Evolutionary conservation across 2,329 filamentous ascomycete genomes (phyloP).

Genomic region (Diaporthe citriasiana): DNA sequence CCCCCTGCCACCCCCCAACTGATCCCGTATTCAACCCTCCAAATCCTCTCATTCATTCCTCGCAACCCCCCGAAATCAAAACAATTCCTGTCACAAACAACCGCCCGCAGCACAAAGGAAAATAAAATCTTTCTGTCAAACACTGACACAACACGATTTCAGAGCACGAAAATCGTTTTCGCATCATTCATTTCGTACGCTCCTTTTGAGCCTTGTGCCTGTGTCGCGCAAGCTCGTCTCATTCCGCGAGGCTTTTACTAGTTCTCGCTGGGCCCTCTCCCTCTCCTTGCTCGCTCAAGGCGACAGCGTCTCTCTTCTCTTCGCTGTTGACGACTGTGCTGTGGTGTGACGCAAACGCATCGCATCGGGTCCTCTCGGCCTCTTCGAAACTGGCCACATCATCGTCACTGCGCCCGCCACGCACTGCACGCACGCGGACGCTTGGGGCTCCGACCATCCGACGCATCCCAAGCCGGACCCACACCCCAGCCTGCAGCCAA

Average conservation of each 20-base stretch:
- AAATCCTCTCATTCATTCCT: slow-evolving; percentile 40
- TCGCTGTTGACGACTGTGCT: slow-evolving; percentile 20
- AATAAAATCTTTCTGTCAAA: slow-evolving; percentile 15
- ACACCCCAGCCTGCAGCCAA: slow-evolving; percentile 41
- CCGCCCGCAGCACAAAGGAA: slow-evolving; percentile 12
- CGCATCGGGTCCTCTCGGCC: slow-evolving; percentile 44
- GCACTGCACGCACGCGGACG: slow-evolving; percentile 37
- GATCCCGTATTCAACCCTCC: slow-evolving; percentile 44
- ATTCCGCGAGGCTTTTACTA: slow-evolving; percentile 59
- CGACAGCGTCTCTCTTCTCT: slow-evolving; percentile 21
- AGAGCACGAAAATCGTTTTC: slow-evolving; percentile 40
- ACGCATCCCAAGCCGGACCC: slow-evolving; percentile 41
- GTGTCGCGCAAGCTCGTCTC: slow-evolving; percentile 38
- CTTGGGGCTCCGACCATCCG: slow-evolving; percentile 44
- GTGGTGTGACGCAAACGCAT: slow-evolving; percentile 37
- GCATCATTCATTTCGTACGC: slow-evolving; percentile 51
- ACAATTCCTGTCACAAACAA: slow-evolving; percentile 39
- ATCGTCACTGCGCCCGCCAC: slow-evolving; percentile 42
- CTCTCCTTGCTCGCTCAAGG: slow-evolving; percentile 7
- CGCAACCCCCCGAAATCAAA: slow-evolving; percentile 33
- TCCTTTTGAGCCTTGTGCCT: slow-evolving; percentile 50
- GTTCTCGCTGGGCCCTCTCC: slow-evolving; percentile 56
- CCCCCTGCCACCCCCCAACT: slow-evolving; percentile 41
- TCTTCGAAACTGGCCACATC: slow-evolving; percentile 49
- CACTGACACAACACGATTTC: slow-evolving; percentile 38